Evolutionary conservation across 2,329 filamentous ascomycete genomes (phyloP), one percentile per base, ranked within the genome.

Genomic region (Aspergillus flavus): DNA sequence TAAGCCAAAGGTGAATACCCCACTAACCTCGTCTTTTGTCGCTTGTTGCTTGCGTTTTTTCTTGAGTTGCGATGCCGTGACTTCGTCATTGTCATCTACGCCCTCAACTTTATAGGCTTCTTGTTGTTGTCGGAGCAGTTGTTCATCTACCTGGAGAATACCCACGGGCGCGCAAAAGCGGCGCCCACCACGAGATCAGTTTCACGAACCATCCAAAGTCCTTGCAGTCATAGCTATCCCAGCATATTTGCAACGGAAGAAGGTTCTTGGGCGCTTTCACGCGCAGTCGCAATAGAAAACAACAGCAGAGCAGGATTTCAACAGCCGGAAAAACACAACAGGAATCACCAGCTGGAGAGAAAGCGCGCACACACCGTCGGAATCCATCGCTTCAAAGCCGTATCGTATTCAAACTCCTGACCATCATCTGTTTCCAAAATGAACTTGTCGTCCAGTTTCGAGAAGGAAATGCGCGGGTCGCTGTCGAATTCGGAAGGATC

Each of bases 401-500:
- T 79, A 77, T 96, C 89, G 80, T 90, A 97, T 76, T 94, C 91
- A 80, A 90, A 96, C 77, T 97, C 94, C 65, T 88, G 86, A 58
- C 92, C 93, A 74, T 95, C 89, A 55, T 93, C 91, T 62, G 92
- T 90, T 65, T 96, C 93, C 9, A 95, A 87, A 59, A 95, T 87
- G 80, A 90, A 94, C 75, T 93, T 94, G 73, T 88, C 85, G 78
- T 94, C 90, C 65, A 92, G 83, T 75, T 87, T 91, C n/a, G 92
- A 94, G 80, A 90, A 96, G 6, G 92, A 94, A 73, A 97, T 91
- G 70, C 94, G 91, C 32, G 91, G 86, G 75, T 97, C 93, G 63
- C 81, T 81, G 71, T 90, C 89, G 75, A 96, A 96, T 55, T 91
- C 85, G 61, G 86, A 84, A 16, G 86, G 84, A 62, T 92, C 79